These are phyloP conservation scores for Hygrocybe coccinea DNA, from an alignment of 768 basidiomycete genomes.

Conservation along the genomic window DNA sequence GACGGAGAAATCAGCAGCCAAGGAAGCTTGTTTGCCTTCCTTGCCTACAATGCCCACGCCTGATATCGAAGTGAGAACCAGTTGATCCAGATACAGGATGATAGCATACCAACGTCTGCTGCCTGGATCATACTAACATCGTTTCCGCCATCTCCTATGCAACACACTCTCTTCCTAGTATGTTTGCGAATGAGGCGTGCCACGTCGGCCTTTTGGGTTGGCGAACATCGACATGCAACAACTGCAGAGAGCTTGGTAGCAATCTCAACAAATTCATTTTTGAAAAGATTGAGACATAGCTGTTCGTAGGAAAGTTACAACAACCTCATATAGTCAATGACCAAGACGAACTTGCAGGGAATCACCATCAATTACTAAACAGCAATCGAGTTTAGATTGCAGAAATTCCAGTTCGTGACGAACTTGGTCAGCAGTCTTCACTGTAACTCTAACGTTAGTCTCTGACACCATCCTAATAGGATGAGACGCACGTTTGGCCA, in stretches of 20 bases:
- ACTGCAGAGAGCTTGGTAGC: constrained; percentile 94
- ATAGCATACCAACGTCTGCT: constrained; percentile 85
- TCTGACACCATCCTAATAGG: constrained; percentile 1
- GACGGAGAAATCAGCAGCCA: constrained; percentile 98
- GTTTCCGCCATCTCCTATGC: constrained; percentile 98
- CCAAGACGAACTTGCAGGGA: constrained; percentile 71
- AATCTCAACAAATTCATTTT: constrained; percentile 92
- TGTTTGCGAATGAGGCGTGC: constrained; percentile 85
- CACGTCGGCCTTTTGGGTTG: constrained; percentile 98
- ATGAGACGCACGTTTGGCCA: constrained; percentile 71
- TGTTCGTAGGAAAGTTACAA: constrained; percentile 28
- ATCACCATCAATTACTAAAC: constrained; percentile 96
- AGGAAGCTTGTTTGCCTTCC: constrained; percentile 96
- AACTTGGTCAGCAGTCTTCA: constrained; percentile 77
- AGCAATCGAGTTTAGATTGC: constrained; percentile 92
- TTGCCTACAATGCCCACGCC: constrained; percentile 98
- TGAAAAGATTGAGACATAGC: constrained; percentile 88
- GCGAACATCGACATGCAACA: constrained; percentile 96
- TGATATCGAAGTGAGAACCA: constrained; percentile 23
- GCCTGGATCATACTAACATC: constrained; percentile 99
- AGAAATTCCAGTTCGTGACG: constrained; percentile 89
- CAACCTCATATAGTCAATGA: not conserved
- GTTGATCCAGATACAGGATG: not conserved
- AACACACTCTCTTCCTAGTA: constrained; percentile 94
- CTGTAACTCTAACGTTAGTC: constrained; percentile 38